Percentiles rank a stretch among this genome's conserved stretches.
Conservation (phyloP, 106 monocot species). For the Alisma plantagoaquatica region DNA sequence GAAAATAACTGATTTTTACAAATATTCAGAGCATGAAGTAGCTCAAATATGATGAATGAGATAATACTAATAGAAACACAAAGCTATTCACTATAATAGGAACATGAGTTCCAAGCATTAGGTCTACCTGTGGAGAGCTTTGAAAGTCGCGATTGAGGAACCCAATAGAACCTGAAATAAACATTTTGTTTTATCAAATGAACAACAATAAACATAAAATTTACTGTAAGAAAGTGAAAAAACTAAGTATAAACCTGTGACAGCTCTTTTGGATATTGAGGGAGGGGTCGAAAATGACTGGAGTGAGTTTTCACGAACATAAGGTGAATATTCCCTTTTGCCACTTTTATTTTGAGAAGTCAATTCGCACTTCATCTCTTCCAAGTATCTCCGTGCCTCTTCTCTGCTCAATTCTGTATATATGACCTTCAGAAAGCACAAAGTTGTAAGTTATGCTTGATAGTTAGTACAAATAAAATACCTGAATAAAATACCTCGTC, state of each 20-base stretch:
- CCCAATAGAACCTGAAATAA: slow-evolving; percentile 20
- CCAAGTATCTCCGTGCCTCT: slow-evolving; percentile 35
- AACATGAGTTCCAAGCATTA: no score
- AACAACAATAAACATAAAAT: neutral
- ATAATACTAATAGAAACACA: no score
- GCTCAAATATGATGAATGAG: no score
- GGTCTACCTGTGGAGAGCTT: slow-evolving; percentile 12
- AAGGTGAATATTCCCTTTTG: slow-evolving; percentile 19
- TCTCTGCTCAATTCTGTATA: slow-evolving; percentile 43
- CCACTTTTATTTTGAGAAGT: slow-evolving; percentile 7
- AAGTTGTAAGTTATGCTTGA: slow-evolving; percentile 5
- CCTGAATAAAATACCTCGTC: slow-evolving; percentile 48
- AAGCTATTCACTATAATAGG: no score
- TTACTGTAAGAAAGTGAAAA: neutral
- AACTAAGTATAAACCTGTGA: slow-evolving; percentile 19
- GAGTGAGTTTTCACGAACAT: slow-evolving; percentile 22
- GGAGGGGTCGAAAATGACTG: slow-evolving; percentile 19
- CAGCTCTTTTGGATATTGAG: slow-evolving; percentile 1
- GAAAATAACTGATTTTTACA: no score
- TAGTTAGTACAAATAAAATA: neutral
- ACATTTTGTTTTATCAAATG: neutral
- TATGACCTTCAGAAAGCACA: slow-evolving; percentile 35
- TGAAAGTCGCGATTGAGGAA: slow-evolving; percentile 4
- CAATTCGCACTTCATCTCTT: slow-evolving; percentile 44
- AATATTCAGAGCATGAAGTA: no score